Base-by-base conservation (phyloP, 805 yeast species). In the Kuraishia capsulata region DNA sequence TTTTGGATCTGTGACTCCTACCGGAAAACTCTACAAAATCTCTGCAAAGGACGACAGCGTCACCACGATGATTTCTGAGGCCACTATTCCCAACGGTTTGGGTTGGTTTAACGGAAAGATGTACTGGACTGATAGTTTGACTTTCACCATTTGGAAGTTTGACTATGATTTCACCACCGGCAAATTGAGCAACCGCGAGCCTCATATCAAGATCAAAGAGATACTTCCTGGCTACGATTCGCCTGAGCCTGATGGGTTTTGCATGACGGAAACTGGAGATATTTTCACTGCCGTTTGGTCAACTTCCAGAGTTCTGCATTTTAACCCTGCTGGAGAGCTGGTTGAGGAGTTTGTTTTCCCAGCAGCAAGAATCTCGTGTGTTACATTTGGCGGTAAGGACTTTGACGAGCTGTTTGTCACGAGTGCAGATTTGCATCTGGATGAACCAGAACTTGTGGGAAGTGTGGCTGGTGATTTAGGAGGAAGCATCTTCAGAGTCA, bases 221-320 rank as follows among this genome's bases (percentile, higher is more conserved):
- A 24, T 26, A 37, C 32, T 42, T 19, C 39, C 26, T 4, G 47
- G 47, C 0, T 45, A 47, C 37, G 56, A 50, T 16, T 52, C 59
- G 4, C 73, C 79, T 6, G 92, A 78, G 47, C 96, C 96, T 0
- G 97, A 88, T 56, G 97, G 97, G 17, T 67, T 82, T 45, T 64
- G 78, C 20, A 59, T 82, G 45, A 75, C 82, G 31, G 57, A 57
- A 3, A 56, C 65, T 25, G 79, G 76, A 6, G 65, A 71, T 38
- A 52, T 88, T 30, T 82, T 72, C 59, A 64, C 77, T 4, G 83
- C 94, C 1, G 73, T 83, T 10, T 87, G 81, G 74, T 69, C 78
- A 20, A 69, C 81, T 1, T 54, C 63, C 31, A 53, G 71, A 18
- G 76, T 87, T 8, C 67, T 78, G 34, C 74, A 78, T 48, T 67